These are phyloP conservation scores for Onygena corvina DNA, from an alignment of 2,329 filamentous ascomycete genomes.

Conservation along the genomic window DNA sequence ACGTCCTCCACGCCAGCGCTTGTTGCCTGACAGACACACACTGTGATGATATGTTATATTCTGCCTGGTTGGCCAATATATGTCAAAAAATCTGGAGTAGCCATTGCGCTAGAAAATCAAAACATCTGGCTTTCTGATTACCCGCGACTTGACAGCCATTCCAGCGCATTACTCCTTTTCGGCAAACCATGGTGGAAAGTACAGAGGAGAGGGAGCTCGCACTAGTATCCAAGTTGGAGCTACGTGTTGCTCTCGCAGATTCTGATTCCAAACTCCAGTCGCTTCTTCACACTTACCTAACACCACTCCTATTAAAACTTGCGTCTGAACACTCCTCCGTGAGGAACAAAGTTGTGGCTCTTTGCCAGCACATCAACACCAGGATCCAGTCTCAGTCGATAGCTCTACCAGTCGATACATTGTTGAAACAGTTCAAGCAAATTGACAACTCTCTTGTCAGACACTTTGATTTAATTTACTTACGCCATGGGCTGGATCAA, in stretches of 20 bases:
- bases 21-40: not conserved
- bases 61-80: not conserved
- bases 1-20: not conserved
- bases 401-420: constrained; percentile 67
- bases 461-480: constrained; percentile 78
- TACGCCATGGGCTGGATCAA: constrained; percentile 66
- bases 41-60: not conserved
- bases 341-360: constrained; percentile 61
- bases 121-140: not conserved
- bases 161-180: no score
- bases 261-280: constrained; percentile 72
- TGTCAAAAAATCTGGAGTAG: not conserved
- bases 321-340: constrained; percentile 69
- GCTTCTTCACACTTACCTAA: constrained; percentile 64
- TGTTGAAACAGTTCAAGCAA: constrained; percentile 83
- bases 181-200: constrained; percentile 21
- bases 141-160: not conserved
- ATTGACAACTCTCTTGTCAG: constrained; percentile 61
- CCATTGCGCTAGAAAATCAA: not conserved
- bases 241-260: constrained; percentile 69
- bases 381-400: constrained; percentile 51
- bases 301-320: constrained; percentile 74
- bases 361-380: constrained; percentile 61
- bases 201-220: constrained; percentile 54
- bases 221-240: constrained; percentile 73